Base-by-base conservation (phyloP, 495 filamentous ascomycete genomes). In the Trypethelium eluteriae region DNA sequence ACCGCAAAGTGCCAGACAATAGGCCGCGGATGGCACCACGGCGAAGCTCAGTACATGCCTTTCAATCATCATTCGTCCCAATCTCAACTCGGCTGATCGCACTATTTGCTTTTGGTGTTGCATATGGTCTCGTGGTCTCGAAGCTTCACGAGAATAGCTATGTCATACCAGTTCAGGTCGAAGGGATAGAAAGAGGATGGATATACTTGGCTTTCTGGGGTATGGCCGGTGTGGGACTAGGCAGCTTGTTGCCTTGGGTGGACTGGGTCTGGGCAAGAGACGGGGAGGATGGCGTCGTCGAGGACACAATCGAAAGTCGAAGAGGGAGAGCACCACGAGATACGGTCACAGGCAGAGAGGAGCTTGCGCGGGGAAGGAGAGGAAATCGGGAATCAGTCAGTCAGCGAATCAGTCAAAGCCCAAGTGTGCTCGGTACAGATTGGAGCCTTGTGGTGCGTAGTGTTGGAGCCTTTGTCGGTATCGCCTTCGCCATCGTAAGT, bases 401-500 rank as follows among this genome's bases (percentile, higher is more conserved):
- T 18, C 49, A 25, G 16, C n/a, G 5, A 25, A n/a, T 14, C 11
- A 53, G 2, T 18, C 49, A 25, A 18, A 53, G 49, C n/a, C 49
- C 49, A 14, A n/a, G 49, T 5, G 18, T n/a, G 11, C 49, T 53
- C 5, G 49, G 18, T 66, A 59, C 63, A 16, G 81, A 91, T 67
- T 97, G 91, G 93, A 86, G 87, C 49, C 84, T 89, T 39, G 89
- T 89, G 10, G 85, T 97, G 25, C 82, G 94, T 64, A 90, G 92
- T 67, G 86, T 98, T 50, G 95, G 94, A 46, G 92, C 91, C 16
- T 97, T 98, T 77, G 86, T 96, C 35, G 94, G 94, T 12, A 94
- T 98, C 75, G 92, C 92, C 25, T 98, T 96, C 80, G 94, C 94
- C 18, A 96, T 98, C 81, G 89, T 93, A 81, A 76, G 86, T 80